These are phyloP conservation scores for Chaetomium sp. DNA, from an alignment of 2,329 filamentous ascomycete genomes.

Conservation along the genomic window DNA sequence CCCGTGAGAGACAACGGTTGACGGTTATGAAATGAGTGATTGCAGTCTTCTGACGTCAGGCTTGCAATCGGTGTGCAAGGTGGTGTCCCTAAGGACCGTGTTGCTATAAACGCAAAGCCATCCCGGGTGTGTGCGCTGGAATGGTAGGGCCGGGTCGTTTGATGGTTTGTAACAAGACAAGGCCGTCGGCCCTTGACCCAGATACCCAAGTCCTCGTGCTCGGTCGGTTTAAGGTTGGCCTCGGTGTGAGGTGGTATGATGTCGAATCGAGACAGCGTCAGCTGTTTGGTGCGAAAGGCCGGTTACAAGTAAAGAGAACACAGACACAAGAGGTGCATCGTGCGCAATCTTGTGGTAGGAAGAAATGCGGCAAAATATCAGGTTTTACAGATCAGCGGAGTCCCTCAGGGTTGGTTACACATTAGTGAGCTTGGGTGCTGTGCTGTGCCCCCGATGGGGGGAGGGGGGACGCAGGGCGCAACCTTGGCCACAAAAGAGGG, in stretches of 20 bases:
- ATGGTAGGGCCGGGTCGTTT: constrained; percentile 27
- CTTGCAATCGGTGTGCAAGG: constrained; percentile 35
- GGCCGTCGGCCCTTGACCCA: constrained; percentile 26
- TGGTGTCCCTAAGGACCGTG: constrained; percentile 47
- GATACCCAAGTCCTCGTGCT: constrained; percentile 1
- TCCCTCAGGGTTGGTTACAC: constrained; percentile 12
- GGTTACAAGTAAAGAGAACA: neutral
- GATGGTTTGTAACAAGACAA: constrained; percentile 27
- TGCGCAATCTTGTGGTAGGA: constrained; percentile 13
- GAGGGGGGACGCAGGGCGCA: constrained; percentile 22
- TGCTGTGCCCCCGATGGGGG: constrained; percentile 15
- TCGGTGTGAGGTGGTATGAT: constrained; percentile 22
- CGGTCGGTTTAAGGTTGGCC: constrained; percentile 19
- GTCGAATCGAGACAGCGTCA: constrained; percentile 20
- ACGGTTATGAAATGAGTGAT: constrained; percentile 28
- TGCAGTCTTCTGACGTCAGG: constrained; percentile 34
- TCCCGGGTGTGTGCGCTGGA: constrained; percentile 19
- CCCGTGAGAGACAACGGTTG: constrained; percentile 19
- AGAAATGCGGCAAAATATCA: constrained; percentile 34
- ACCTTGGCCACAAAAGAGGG: constrained; percentile 14
- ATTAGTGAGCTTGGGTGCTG: constrained; percentile 15
- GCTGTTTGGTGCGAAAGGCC: neutral
- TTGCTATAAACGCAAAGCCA: constrained; percentile 44
- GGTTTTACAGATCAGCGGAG: constrained; percentile 34
- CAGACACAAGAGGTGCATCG: constrained; percentile 14